Conservation (phyloP, 2,329 filamentous ascomycete species). For the Kalaharituber pfeilii region DNA sequence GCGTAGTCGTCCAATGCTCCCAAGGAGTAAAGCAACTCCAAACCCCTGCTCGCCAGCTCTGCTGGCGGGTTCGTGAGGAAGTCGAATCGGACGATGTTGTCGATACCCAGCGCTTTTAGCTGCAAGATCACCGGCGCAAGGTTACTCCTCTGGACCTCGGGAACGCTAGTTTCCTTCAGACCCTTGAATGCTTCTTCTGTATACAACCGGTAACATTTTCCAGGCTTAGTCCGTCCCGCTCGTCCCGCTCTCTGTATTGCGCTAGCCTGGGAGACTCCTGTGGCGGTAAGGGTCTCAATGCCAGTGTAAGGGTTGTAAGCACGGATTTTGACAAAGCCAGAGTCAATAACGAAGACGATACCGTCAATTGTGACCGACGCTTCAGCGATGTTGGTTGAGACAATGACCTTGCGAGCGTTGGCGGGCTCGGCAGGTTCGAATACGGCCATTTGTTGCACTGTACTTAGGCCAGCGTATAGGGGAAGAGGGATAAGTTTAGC, state of each 20-base stretch:
- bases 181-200: conserved; percentile 53
- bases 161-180: conserved; percentile 56
- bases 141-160: conserved; percentile 85
- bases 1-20: conserved; percentile 79
- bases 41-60: conserved; percentile 64
- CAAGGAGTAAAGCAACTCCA: conserved; percentile 73
- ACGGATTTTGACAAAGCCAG: conserved; percentile 76
- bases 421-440: conserved; percentile 62
- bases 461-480: conserved; percentile 73
- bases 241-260: conserved; percentile 82
- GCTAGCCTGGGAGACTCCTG: conserved; percentile 73
- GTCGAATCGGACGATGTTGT: conserved; percentile 81
- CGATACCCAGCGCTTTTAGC: conserved; percentile 84
- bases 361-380: conserved; percentile 88
- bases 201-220: conserved; percentile 88
- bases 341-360: conserved; percentile 79
- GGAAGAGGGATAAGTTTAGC: conserved; percentile 53
- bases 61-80: conserved; percentile 76
- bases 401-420: conserved; percentile 74
- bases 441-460: conserved; percentile 86
- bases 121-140: conserved; percentile 76
- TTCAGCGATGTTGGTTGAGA: conserved; percentile 91
- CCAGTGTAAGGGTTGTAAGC: conserved; percentile 70
- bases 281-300: conserved; percentile 71
- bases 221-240: conserved; percentile 72